Conservation (phyloP, 2,329 filamentous ascomycete genomes). For the Gremmenia infestans region DNA sequence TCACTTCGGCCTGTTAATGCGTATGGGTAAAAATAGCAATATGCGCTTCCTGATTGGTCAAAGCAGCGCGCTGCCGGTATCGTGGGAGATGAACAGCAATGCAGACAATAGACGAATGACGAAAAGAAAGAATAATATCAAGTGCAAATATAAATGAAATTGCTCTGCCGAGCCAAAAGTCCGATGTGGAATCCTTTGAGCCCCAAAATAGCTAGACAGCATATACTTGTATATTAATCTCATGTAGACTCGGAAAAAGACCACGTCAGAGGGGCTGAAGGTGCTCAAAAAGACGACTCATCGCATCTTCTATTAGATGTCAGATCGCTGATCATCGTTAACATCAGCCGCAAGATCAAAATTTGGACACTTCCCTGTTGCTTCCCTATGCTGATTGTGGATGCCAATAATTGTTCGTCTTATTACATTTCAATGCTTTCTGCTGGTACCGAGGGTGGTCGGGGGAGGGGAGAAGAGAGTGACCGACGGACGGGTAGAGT, state of each 20-base stretch:
- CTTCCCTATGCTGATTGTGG: neutral
- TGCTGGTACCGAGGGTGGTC: neutral
- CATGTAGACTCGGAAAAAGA: neutral
- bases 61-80: neutral
- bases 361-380: neutral
- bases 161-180: neutral
- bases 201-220: neutral
- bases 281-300: neutral
- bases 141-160: neutral
- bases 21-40: constrained; percentile 6
- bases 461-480: neutral
- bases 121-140: neutral
- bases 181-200: neutral
- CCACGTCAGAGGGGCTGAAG: neutral
- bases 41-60: constrained; percentile 1
- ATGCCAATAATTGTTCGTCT: neutral
- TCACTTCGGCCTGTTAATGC: constrained; percentile 6
- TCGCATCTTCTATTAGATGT: neutral
- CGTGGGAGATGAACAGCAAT: constrained; percentile 12
- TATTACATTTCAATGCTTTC: neutral
- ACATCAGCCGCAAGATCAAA: constrained; percentile 10
- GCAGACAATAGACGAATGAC: neutral
- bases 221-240: neutral
- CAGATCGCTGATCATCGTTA: constrained; percentile 18
- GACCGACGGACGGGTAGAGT: neutral